Evolutionary conservation across 2,329 filamentous ascomycete genomes (phyloP).

Genomic region (Ilyonectria mors-panacis): DNA sequence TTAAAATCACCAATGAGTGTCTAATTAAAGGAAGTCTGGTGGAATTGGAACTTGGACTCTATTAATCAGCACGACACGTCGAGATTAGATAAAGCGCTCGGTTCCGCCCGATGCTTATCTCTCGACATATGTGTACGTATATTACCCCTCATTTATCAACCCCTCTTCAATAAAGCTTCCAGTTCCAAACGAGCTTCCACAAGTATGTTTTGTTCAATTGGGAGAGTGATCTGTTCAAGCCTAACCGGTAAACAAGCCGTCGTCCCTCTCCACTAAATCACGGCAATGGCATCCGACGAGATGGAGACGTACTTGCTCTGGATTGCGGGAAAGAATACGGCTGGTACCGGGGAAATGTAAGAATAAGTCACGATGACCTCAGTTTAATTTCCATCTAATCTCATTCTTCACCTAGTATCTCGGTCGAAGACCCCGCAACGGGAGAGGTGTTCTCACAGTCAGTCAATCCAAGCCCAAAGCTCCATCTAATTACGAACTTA

Average conservation of each 20-base stretch:
- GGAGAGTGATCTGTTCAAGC: background rate
- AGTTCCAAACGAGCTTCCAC: background rate
- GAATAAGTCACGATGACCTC: conserved; percentile 42
- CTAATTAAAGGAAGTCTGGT: background rate
- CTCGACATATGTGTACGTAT: background rate
- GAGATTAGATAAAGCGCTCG: background rate
- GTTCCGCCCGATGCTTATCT: background rate
- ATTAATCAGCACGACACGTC: background rate
- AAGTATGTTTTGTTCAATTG: background rate
- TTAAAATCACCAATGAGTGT: rapidly evolving
- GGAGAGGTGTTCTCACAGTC: conserved; percentile 67
- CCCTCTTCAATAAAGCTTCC: background rate
- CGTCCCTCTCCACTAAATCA: background rate
- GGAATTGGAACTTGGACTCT: background rate
- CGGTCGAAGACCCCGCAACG: conserved; percentile 68
- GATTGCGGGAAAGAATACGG: conserved; percentile 44
- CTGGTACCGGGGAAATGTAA: conserved; percentile 63
- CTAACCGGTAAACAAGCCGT: background rate
- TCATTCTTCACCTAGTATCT: conserved; percentile 57
- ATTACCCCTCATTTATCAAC: background rate
- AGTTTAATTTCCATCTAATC: background rate
- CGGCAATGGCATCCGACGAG: background rate
- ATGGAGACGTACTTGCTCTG: conserved; percentile 39
- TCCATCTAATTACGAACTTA: background rate
- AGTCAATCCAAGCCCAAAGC: conserved; percentile 34